phyloP scores from a whole-genome alignment of 768 basidiomycete genomes.

The Tremella fuciformis region DNA sequence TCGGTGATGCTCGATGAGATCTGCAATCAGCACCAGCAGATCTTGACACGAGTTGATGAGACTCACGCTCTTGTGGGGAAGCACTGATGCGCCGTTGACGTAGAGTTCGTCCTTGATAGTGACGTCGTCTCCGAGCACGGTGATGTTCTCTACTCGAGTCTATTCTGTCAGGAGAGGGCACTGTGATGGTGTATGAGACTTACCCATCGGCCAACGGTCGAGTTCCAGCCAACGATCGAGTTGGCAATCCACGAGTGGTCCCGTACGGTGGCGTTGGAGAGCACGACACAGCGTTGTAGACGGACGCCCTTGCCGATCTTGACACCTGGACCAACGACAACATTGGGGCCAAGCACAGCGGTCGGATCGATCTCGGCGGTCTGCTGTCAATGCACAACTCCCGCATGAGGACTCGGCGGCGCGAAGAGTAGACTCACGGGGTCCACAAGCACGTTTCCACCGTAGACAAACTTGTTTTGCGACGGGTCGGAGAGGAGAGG shows the following conservation, averaged over 20 bases:
- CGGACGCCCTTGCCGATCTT: conserved; percentile 56
- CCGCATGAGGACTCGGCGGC: not conserved
- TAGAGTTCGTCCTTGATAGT: conserved; percentile 57
- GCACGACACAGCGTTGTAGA: conserved; percentile 56
- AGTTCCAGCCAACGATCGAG: conserved; percentile 56
- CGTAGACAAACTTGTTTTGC: conserved; percentile 54
- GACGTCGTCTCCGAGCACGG: conserved; percentile 56
- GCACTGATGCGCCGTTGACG: conserved; percentile 54
- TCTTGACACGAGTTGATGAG: not conserved
- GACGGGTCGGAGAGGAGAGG: conserved; percentile 52
- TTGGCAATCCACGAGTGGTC: conserved; percentile 57
- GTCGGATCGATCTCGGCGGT: conserved; percentile 53
- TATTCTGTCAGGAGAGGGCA: conserved; percentile 3
- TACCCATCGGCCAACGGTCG: conserved; percentile 53
- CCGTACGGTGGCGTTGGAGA: conserved; percentile 55
- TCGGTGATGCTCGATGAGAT: conserved; percentile 52
- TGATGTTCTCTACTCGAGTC: conserved; percentile 53
- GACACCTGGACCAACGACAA: conserved; percentile 55
- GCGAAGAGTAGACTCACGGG: conserved; percentile 42
- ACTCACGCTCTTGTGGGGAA: conserved; percentile 53
- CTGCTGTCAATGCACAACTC: conserved; percentile 7
- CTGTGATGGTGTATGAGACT: conserved; percentile 10
- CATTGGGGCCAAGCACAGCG: conserved; percentile 56
- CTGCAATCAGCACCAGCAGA: conserved; percentile 17
- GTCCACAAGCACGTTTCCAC: conserved; percentile 56